Base-by-base conservation (phyloP, 2,329 filamentous ascomycete species). In the Penicillium capsulatum region DNA sequence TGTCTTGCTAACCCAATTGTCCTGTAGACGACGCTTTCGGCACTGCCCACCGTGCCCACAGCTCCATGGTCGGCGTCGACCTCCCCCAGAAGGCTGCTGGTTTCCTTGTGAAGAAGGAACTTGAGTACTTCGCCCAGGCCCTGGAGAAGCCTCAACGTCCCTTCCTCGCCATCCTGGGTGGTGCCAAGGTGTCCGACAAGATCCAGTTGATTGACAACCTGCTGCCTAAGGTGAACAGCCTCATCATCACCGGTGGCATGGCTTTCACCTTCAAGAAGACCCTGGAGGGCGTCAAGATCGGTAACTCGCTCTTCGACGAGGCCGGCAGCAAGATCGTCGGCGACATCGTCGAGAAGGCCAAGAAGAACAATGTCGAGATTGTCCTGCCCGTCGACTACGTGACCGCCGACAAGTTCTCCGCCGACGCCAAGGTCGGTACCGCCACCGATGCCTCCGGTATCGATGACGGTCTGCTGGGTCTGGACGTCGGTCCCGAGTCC, bases 201-300 rank as follows among this genome's bases (percentile, higher is more conserved):
- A 98, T 98, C 69, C 88, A 96, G 77, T 80, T 98, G 59, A 97
- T 98, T 65, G 90, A 98, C 75, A 98, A 98, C 79, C 78, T 98
- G 54, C 84, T 98, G 55, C 86, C 89, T 71, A 97, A 98, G 80
- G 90, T 98, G 69, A 80, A 98, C 79, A 92, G 84, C 68, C 80
- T 98, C 54, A 85, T 98, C 71, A 84, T 98, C 72, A 95, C 91
- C 68, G 92, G 92, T 65, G 92, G 81, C 60, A 98, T 98, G 92
- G 90, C 92, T 49, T 98, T 97, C 76, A 98, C 92, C 59, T 98
- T 98, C 81, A 97, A 97, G 80, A 98, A 98, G 81, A 91, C 88
- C n/a, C 79, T 97, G 41, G 80, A 96, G 72, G 76, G 79, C 65
- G 83, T 97, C 61, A 79, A 83, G 69, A 98, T 98, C 54, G 92